phyloP scores from a whole-genome alignment of 495 filamentous ascomycete genomes.

The Penicillium angulare region DNA sequence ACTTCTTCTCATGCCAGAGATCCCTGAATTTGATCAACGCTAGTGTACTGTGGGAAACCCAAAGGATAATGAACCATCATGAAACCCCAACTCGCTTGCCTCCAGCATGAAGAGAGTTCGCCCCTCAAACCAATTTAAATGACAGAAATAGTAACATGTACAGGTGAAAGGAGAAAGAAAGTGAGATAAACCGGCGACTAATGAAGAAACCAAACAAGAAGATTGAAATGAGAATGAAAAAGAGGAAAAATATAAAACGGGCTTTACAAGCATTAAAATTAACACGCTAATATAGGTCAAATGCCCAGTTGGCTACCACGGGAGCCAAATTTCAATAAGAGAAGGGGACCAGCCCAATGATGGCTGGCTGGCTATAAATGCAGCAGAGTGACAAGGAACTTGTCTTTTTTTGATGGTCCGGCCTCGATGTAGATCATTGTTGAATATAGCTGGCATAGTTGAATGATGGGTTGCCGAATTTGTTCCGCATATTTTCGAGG shows the following conservation, averaged over 20 bases:
- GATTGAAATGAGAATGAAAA: conserved; percentile 7
- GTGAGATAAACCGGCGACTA: too few species aligned
- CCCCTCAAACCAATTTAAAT: neutral
- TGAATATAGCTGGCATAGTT: conserved; percentile 38
- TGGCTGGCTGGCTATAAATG: neutral
- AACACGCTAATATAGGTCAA: conserved; percentile 20
- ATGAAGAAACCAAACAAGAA: conserved; percentile 1
- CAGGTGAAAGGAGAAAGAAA: conserved; percentile 4
- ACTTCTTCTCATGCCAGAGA: conserved; percentile 1
- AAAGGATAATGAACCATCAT: neutral
- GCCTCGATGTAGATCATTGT: conserved; percentile 14
- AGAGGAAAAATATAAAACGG: conserved; percentile 3
- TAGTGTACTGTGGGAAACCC: neutral
- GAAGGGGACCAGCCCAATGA: conserved; percentile 11
- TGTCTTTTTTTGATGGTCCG: conserved; percentile 11
- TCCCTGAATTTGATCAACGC: neutral
- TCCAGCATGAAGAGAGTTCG: neutral
- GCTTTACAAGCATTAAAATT: conserved; percentile 22
- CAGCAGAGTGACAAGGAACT: neutral
- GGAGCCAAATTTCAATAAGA: neutral
- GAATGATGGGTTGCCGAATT: conserved; percentile 32
- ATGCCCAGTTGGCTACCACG: conserved; percentile 6
- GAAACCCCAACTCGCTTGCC: neutral
- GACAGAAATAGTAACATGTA: conserved; percentile 1
- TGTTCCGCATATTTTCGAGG: conserved; percentile 30